phyloP scores from a whole-genome alignment of 2,329 filamentous ascomycete species.

The Thelonectria olida region DNA sequence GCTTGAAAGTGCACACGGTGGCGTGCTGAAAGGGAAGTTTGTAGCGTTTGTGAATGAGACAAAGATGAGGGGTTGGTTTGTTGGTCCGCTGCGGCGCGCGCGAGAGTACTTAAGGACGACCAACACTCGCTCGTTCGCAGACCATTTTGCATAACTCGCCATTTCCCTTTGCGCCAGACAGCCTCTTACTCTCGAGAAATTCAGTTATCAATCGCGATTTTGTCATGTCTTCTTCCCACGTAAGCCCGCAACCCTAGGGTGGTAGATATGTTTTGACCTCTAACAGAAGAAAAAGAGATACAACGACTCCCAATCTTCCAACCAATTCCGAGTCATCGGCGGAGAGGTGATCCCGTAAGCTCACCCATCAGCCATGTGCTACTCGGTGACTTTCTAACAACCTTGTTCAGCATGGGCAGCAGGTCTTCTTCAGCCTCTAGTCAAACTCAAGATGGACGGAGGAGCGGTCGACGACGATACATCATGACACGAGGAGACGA shows the following conservation, averaged over 20 bases:
- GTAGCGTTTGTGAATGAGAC: neutral
- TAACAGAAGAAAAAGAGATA: neutral
- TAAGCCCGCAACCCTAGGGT: neutral
- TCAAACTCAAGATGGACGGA: neutral
- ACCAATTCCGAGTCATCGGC: neutral
- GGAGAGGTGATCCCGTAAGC: neutral
- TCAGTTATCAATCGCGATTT: neutral
- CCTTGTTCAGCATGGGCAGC: neutral
- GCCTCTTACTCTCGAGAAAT: no score
- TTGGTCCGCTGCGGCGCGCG: neutral
- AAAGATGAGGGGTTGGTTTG: neutral
- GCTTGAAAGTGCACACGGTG: neutral
- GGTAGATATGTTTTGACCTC: neutral
- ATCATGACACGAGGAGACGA: neutral
- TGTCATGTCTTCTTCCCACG: neutral
- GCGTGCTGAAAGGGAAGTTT: neutral
- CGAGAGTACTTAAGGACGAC: neutral
- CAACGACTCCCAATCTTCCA: neutral
- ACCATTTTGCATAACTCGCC: neutral
- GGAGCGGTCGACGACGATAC: neutral
- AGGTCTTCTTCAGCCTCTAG: neutral
- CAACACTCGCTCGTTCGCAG: neutral
- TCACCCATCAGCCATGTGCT: neutral
- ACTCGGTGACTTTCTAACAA: no score
- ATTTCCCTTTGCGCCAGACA: neutral